Evolutionary conservation across 2,329 filamentous ascomycete species (phyloP), one percentile per base, ranked within the genome.

Genomic region (Pestalotiopsis sp.): DNA sequence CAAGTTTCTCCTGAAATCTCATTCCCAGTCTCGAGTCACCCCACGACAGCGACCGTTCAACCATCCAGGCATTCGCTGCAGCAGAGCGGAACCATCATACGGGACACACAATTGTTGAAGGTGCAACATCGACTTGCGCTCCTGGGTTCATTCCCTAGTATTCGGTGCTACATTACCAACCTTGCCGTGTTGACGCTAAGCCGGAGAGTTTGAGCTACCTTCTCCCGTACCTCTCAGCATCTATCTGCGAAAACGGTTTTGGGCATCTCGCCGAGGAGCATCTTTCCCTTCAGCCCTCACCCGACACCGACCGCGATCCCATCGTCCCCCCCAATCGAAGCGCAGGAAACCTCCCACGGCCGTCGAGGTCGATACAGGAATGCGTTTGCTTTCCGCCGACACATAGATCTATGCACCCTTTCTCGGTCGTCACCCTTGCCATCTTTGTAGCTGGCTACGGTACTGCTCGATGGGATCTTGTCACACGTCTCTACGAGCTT

Each of bases 381-480:
- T 67, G 66, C 66, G 20, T 67, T 59, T 59, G 41, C 65, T 38
- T 56, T 39, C 39, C 52, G 49, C 31, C 52, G 31, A 71, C 70
- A 62, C 64, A 79, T 81, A 82, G 78, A 79, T 83, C 89, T 87
- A 98, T 98, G 95, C 95, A 98, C 94, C 94, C 95, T 78, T 98
- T 98, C 86, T 98, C 95, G 72, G 86, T 95, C 81, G 89, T 98
- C 82, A 97, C 95, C 78, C 91, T 97, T 84, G 94, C 93, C 84
- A 98, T 99, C 86, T 99, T 99, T 86, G 92, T 98, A 88, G 95
- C 96, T 85, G 96, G 96, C 83, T 99, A 99, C 88, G 98, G 95
- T 82, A 99, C 96, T 84, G 96, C 96, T 80, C 93, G 96, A 87
- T 99, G 96, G 95, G 96, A 98, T 84, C 91, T 99, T 72, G 94